Base-by-base conservation (phyloP, 2,329 filamentous ascomycete species). In the Fusarium miscanthi region DNA sequence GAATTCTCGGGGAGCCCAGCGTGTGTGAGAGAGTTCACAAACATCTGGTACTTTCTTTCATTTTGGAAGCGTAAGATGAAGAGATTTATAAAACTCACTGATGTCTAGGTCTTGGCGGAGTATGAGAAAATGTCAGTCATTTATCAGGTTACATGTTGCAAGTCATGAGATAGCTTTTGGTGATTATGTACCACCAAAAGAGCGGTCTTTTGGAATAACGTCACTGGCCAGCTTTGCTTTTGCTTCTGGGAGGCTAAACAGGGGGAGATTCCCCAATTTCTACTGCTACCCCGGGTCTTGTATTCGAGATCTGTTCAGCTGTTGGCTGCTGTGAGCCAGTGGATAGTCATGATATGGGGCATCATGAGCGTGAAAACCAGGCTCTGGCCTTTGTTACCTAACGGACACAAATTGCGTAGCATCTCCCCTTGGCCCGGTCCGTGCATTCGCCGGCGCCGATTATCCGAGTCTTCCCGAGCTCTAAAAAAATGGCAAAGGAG, bases 381-480 rank as follows among this genome's bases (percentile, higher is more conserved):
- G 45, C 48, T 31, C 45, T 60, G 59, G 59, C 17, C 37, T 30
- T 46, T 54, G 48, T 70, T 70, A 70, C 67, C 59, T 59, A 69
- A 52, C 48, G n/a, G 46, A 30, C 57, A 58, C 60, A 59, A 37
- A 49, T 48, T 63, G 54, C 54, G 62, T 65, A 63, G 46, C 59
- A 65, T 65, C 35, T 48, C 76, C 75, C 76, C 66, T 77, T 78
- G 67, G 71, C 66, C 76, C 76, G 76, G 76, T 78, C 76, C 72
- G 76, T 78, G 76, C 76, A 25, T 62, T 49, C 54, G 42, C 51
- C 73, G 76, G 76, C 76, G 74, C 74, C 69, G 73, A 76, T 77
- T 78, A 78, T 78, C 77, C 77, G 77, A 78, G 67, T 78, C 72
- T 78, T 78, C 71, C 77, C 77, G 77, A 78, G 60, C 61, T 46